Evolutionary conservation across 805 yeast genomes (phyloP), one percentile per base, ranked within the genome.

Genomic region (Ogataea sp.): DNA sequence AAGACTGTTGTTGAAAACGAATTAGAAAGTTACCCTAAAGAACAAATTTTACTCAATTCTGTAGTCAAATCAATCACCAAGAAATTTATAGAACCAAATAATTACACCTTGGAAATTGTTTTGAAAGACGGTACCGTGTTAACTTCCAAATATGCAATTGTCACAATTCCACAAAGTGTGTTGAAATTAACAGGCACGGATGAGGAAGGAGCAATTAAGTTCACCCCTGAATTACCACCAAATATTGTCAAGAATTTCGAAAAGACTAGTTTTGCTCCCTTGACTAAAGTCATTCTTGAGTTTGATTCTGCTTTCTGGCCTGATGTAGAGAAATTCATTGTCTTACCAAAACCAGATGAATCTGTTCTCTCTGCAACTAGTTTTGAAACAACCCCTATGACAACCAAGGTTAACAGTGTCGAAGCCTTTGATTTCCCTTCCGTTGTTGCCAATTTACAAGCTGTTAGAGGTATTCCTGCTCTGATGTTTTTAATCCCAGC

Each of bases 131-230:
- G 57, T 2, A 21, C 33, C 2, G n/a, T 14, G 1, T 53, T 37
- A 40, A 43, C 35, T 1, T 40, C 53, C 6, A 61, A 66, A 33
- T 68, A 64, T 50, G 47, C 68, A 27, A 53, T 74, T n/a, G 72
- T 72, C 5, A 66, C 78, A 2, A 67, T 73, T 7, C 80, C 80
- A 2, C 68, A 63, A 39, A 66, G 74, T 26, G 59, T 73, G 5
- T 56, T 74, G 35, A 61, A 63, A 31, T 51, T 69, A 31, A 55
- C 59, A 1, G 41, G 45, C 1, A 42, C 48, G 4, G 50, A 54
- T 11, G 51, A 52, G 16, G 43, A 36, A 33, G 62, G 58, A 25
- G 55, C 61, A 2, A 57, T 59, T 33, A 39, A 43, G 10, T 59
- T 57, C 38, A 35, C 28, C 1, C 74, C 75, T 6, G 20, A 17